Evolutionary conservation across 179 eudicot species (phyloP).

Genomic region (Silene coronaria): DNA sequence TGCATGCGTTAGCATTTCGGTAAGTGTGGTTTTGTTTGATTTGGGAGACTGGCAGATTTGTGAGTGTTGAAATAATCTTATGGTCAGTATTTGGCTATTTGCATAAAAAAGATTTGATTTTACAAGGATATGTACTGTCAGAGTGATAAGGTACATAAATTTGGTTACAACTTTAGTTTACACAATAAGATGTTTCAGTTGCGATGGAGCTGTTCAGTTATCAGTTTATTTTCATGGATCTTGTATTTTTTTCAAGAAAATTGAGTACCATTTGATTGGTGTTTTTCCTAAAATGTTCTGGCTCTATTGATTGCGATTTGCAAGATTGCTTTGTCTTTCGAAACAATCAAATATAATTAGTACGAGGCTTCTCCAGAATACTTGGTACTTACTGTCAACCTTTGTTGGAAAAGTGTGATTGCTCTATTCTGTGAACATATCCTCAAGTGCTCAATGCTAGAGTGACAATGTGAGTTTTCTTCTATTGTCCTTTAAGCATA

Average conservation of each 20-base stretch:
- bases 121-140: neutral
- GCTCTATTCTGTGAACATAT: neutral
- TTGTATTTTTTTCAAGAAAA: neutral
- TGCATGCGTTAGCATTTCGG: neutral
- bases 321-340: neutral
- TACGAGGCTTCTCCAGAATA: neutral
- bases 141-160: neutral
- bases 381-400: neutral
- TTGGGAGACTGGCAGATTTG: neutral
- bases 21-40: neutral
- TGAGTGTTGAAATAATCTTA: neutral
- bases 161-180: neutral
- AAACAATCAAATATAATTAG: neutral
- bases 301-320: neutral
- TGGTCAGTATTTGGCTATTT: neutral
- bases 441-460: neutral
- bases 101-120: neutral
- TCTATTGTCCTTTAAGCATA: neutral
- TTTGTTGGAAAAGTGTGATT: conserved; percentile 2
- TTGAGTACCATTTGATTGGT: neutral
- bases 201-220: neutral
- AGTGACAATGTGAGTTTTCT: neutral
- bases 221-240: neutral
- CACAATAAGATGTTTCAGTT: neutral
- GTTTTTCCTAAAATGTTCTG: neutral